These are phyloP conservation scores for Vigna radiata DNA, from an alignment of 306 rosid species.

Conservation along the genomic window DNA sequence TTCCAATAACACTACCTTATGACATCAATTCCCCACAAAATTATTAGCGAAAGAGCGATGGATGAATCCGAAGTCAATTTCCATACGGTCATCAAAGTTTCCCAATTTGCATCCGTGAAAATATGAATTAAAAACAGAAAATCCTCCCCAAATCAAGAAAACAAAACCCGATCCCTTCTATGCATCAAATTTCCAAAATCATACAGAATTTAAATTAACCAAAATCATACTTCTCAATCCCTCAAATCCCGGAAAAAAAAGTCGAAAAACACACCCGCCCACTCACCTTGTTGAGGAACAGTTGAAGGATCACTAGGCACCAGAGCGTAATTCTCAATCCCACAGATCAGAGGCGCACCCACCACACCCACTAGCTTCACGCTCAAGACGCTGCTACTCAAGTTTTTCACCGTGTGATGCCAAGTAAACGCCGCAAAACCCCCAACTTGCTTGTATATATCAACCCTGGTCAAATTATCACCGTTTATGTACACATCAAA, in stretches of 20 bases:
- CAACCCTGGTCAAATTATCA: constrained; percentile 66
- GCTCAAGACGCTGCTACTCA: constrained; percentile 64
- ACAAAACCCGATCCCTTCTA: constrained; percentile 17
- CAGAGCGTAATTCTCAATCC: constrained; percentile 90
- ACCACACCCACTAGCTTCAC: constrained; percentile 71
- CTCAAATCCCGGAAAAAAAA: background rate
- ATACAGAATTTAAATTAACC: constrained; percentile 3
- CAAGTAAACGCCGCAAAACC: constrained; percentile 74
- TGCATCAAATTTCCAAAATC: constrained; percentile 30
- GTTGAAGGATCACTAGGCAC: constrained; percentile 87
- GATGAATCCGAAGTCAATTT: constrained; percentile 15
- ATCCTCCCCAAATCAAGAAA: constrained; percentile 5
- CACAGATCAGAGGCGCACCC: constrained; percentile 75
- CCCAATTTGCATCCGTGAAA: constrained; percentile 30
- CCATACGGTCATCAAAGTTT: background rate
- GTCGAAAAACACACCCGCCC: background rate
- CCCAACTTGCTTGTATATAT: constrained; percentile 75
- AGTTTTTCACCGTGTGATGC: constrained; percentile 73
- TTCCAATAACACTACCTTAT: constrained; percentile 18
- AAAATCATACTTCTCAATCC: background rate
- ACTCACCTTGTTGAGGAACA: constrained; percentile 77
- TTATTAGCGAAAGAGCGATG: constrained; percentile 31
- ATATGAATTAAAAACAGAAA: background rate
- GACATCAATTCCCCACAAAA: constrained; percentile 32
- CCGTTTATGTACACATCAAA: constrained; percentile 74